Evolutionary conservation across 257 asterid genomes (phyloP), one percentile per base, ranked within the genome.

Genomic region (Paulownia fortunei): DNA sequence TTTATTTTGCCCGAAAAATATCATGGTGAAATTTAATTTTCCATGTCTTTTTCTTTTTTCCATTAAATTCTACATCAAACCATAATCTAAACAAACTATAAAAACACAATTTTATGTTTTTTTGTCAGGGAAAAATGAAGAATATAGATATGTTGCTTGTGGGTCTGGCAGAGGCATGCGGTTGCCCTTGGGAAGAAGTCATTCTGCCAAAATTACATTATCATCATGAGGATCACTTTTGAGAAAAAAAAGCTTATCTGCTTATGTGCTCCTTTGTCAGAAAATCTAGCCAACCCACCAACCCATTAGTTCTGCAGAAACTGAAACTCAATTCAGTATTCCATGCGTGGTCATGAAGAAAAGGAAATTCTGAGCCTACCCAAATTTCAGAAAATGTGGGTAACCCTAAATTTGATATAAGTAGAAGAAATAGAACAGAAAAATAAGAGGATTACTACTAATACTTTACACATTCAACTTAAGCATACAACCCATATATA

Each of bases 101-200:
- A 21, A 1, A 42, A 42, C 21, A 11, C 4, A 6, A 44, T 12
- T 24, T 16, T 62, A 2, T 13, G 5, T 10, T 9, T 0, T 5
- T 60, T 7, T 5, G 8, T 12, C 0, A 2, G 67, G 19, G 30
- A 0, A 11, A 24, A 26, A 26, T 3, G 11, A 58, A 19, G 3
- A 55, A 34, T 2, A 24, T 8, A 26, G n/a, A 61, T 42, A 41
- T 7, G 51, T 46, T 49, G 46, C 55, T 24, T 63, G 79, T 62
- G 79, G 76, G 1, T 4, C 4, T 44, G 64, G 55, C 19, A 77
- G 74, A 30, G 27, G 26, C 27, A 19, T 8, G 46, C 32, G 51
- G 69, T 76, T 76, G 76, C 82, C 65, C 80, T 66, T 55, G 76
- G n/a, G 52, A 58, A 65, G 73, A 82, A 69, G 86, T 73, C 27